Evolutionary conservation across 495 filamentous ascomycete species (phyloP), one percentile per base, ranked within the genome.

Genomic region (Neurospora sp.): DNA sequence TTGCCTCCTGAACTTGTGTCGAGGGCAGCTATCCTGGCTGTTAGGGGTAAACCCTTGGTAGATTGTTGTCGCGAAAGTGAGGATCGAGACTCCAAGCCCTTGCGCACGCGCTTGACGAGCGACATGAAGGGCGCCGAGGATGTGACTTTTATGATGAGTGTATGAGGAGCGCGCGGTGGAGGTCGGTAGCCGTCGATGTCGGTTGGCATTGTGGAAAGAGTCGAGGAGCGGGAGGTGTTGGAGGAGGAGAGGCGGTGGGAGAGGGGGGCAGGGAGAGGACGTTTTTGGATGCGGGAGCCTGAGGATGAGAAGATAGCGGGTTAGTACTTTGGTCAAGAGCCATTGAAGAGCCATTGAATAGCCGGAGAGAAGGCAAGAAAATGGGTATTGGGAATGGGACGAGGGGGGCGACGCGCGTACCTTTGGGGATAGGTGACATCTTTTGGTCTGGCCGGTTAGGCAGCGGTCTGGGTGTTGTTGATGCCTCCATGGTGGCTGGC

Each of bases 101-200:
- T 91, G 69, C 91, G 89, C 37, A 93, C 89, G 74, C 94, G 93
- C 81, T 93, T 93, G 18, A 97, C 86, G 14, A 89, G 87, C n/a
- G 90, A 88, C 81, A 96, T 90, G 85, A 97, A 93, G 14, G 92
- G 91, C 0, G 94, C 89, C 3, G 81, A 82, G 68, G 88, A 80
- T 10, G 91, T 90, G n/a, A 98, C 84, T 83, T 97, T 97, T 85
- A 99, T 85, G 74, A 89, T 77, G 75, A 74, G 72, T 3, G 79
- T 79, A 59, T 79, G 77, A 76, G 81, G 83, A 86, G 74, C 89
- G 89, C 68, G 88, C 85, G 76, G 89, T 82, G 87, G 69, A 10
- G 71, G 69, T 10, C 87, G 83, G 45, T 89, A 89, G 82, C 91
- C 92, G 87, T 79, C 97, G 87, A 14, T 92, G 91, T 71, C 93